Base-by-base conservation (phyloP, 2,329 filamentous ascomycete genomes). In the Shiraia sp. region DNA sequence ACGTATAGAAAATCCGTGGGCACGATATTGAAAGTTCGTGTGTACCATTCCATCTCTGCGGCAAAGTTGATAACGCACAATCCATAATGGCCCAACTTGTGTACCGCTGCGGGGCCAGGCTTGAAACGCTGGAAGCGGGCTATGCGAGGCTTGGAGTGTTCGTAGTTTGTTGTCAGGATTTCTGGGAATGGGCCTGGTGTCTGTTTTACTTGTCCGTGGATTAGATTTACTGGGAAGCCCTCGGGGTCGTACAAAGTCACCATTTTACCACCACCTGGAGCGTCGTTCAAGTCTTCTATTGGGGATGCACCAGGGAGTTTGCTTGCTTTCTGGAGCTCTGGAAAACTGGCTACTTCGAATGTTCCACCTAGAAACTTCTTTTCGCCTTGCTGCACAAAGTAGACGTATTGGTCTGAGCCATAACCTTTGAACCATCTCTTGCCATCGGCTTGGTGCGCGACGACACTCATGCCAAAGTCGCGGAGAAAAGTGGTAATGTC, bases 351-450 rank as follows among this genome's bases (percentile, higher is more conserved):
- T 5, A 85, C 82, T 25, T 76, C 77, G 48, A 81, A 85, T 1
- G 74, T 79, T 0, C 76, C 74, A 2, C 82, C 82, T 5, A 76
- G 73, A 55, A 85, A 86, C 41, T 73, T 78, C 44, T 65, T 69
- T 57, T 73, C 65, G 2, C 77, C 73, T 35, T 71, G 69, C 44
- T 74, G 72, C 33, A 80, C 75, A 49, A 79, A 81, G 31, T 84
- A 73, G 2, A 83, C 69, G 59, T 81, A 84, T 10, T 80, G 80
- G 51, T 85, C 81, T 6, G 66, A 68, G 10, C 82, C 81, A 55
- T 83, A 85, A 13, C 82, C 82, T 28, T 79, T 76, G 62, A 77
- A 83, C 70, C 79, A 86, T 23, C 79, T 77, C 43, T 59, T 54
- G 1, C 47, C 55, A 0, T 61, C 57, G 0, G 52, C 49, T 35